Base-by-base conservation (phyloP, 192 early-diverging fungal genomes). In the Rhizophagus clarus region DNA sequence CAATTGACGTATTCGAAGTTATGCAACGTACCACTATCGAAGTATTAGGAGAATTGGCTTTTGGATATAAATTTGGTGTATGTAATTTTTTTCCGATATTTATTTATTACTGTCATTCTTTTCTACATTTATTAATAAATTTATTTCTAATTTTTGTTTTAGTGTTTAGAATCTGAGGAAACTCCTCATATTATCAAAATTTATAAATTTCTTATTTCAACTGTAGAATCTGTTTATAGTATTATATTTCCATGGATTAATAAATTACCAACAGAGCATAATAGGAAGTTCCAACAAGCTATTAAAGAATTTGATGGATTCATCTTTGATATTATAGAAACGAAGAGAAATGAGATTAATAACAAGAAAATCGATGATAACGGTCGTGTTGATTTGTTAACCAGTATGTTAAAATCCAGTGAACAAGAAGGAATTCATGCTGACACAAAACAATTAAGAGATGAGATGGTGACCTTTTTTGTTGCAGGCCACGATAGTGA, bases 221-320 rank as follows among this genome's bases (percentile, higher is more conserved):
- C 20, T 0, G 51, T 56, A 9, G 62, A 64, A 64, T 64, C 62
- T 28, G 7, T 24, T 64, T 64, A 64, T 28, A 0, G 8, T 14
- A 10, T 29, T 4, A 8, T 64, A 9, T 64, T 64, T 64, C 62
- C 62, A 5, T 64, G n/a, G n/a, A 11, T 64, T 24, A 29, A 0
- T 29, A 64, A 64, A 28, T 64, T 64, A 64, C 62, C 62, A 3
- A 28, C 28, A 64, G 28, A 28, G 3, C 28, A 24, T 20, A 64
- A 64, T 64, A 64, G 2, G 12, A 64, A 29, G 26, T 64, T 12
- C 24, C 10, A 3, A 4, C 4, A 28, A 11, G 10, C 28, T 28
- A 29, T 26, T 64, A 64, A 64, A 64, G 62, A 64, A 64, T 64
- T 64, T 29, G 24, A 64, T 64, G 62, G 6, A 20, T 64, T 64